A percentile compares a stretch with the other conserved stretches of the same genome.
These are phyloP conservation scores for Populus hybrid DNA, from an alignment of 441 rosid genomes.

Conservation along the genomic window DNA sequence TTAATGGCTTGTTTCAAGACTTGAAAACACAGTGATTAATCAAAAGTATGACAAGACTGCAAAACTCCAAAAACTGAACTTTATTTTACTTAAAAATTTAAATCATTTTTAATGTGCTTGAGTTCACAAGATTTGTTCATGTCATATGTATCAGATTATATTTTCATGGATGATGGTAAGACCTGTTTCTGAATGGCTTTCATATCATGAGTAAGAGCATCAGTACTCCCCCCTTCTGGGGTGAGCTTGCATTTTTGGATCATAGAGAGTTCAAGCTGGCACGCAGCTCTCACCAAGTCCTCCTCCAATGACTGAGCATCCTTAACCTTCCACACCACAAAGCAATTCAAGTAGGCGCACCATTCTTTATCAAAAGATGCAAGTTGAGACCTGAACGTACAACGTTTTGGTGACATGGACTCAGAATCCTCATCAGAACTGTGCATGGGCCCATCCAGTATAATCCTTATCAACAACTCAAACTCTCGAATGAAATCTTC, in stretches of 20 bases:
- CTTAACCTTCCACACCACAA: constrained; percentile 93
- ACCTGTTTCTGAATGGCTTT: constrained; percentile 73
- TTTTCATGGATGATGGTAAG: too few species aligned
- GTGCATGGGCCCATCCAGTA: constrained; percentile 63
- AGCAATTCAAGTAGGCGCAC: constrained; percentile 74
- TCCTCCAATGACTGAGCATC: constrained; percentile 86
- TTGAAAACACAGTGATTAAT: too few species aligned
- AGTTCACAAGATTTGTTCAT: neutral
- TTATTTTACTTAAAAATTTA: too few species aligned
- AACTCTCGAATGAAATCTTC: constrained; percentile 59
- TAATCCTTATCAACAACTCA: constrained; percentile 66
- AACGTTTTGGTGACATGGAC: constrained; percentile 35
- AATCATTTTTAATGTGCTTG: too few species aligned
- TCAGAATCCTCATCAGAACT: constrained; percentile 56
- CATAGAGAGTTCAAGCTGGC: constrained; percentile 98
- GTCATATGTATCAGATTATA: neutral
- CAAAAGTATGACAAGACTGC: too few species aligned
- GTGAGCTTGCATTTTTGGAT: constrained; percentile 79
- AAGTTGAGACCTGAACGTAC: constrained; percentile 77
- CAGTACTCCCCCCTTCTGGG: constrained; percentile 53
- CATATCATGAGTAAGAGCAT: constrained; percentile 73
- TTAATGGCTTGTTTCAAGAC: too few species aligned
- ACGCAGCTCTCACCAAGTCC: constrained; percentile 93
- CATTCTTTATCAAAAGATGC: constrained; percentile 78
- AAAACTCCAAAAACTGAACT: too few species aligned